Evolutionary conservation across 2,329 filamentous ascomycete species (phyloP).

Genomic region (Aspergillus chevalieri): DNA sequence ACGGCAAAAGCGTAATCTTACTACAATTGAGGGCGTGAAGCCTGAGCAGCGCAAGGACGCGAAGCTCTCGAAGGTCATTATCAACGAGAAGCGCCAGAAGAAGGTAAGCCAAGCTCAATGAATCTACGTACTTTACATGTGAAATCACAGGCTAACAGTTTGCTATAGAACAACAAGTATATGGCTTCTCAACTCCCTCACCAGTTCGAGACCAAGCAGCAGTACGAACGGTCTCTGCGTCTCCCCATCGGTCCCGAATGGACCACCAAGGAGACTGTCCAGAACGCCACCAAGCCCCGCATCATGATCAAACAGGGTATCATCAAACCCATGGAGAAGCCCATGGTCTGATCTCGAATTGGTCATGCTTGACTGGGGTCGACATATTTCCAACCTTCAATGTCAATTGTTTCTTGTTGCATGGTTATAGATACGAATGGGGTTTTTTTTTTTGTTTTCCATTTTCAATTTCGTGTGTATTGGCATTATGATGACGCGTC

Average conservation of each 20-base stretch:
- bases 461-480: no score
- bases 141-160: constrained; percentile 10
- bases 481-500: background rate
- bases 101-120: constrained; percentile 54
- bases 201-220: constrained; percentile 76
- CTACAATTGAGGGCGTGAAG: constrained; percentile 61
- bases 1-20: constrained; percentile 47
- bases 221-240: constrained; percentile 84
- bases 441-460: background rate
- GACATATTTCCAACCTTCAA: no score
- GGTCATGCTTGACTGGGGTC: no score
- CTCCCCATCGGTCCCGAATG: constrained; percentile 89
- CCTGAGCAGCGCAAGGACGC: constrained; percentile 72
- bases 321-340: constrained; percentile 80
- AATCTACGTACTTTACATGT: background rate
- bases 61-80: constrained; percentile 76
- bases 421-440: background rate
- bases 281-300: constrained; percentile 80
- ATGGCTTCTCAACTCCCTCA: constrained; percentile 78
- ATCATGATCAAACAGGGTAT: constrained; percentile 87
- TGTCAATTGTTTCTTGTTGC: background rate
- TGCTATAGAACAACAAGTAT: constrained; percentile 69
- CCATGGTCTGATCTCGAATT: constrained; percentile 44
- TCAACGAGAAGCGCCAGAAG: constrained; percentile 83
- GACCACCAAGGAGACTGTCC: constrained; percentile 93